Base-by-base conservation (phyloP, 2,329 filamentous ascomycete genomes). In the Calonectria hongkongensis region DNA sequence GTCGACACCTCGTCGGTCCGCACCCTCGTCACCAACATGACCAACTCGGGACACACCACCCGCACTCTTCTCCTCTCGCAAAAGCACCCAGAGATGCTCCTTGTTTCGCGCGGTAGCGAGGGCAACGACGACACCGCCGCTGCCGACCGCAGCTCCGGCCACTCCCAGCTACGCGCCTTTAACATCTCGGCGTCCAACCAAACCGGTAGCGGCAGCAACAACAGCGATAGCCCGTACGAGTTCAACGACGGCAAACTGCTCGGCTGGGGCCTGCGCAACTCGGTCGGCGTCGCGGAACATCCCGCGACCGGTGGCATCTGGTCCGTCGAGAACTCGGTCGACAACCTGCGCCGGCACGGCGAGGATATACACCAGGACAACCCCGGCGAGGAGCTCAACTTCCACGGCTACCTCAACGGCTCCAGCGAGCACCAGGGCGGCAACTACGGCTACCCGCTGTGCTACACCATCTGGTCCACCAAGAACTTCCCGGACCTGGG, bases 321-420 rank as follows among this genome's bases (percentile, higher is more conserved):
- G 84, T 86, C 85, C 21, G 92, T 95, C 9, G 94, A 95, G 82
- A 95, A 95, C 82, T 92, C 90, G 2, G 91, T 91, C 10, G 93
- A 95, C 81, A 83, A 93, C 45, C 86, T 94, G 18, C 83, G 83
- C 16, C 88, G 93, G 39, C 83, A 87, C 60, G 89, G 88, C 12
- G 76, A 86, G n/a, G 91, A 93, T 73, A 88, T 94, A 54, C 91
- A 93, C 76, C 82, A 90, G 72, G 87, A 94, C 78, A 95, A 95
- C 78, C 93, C 93, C 0, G 93, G 88, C 18, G 94, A 95, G 80
- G 92, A 95, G 82, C 83, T 95, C 81, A 95, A 95, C 82, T 94
- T 90, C 81, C 90, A 93, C 72, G 93, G 93, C 4, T 89, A 87
- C 70, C 84, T 94, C 58, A 82, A 82, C 72, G 78, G 82, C 16